Conservation (phyloP, 225 moss, liverwort and hornwort species). For the Pleurozium schreberi region DNA sequence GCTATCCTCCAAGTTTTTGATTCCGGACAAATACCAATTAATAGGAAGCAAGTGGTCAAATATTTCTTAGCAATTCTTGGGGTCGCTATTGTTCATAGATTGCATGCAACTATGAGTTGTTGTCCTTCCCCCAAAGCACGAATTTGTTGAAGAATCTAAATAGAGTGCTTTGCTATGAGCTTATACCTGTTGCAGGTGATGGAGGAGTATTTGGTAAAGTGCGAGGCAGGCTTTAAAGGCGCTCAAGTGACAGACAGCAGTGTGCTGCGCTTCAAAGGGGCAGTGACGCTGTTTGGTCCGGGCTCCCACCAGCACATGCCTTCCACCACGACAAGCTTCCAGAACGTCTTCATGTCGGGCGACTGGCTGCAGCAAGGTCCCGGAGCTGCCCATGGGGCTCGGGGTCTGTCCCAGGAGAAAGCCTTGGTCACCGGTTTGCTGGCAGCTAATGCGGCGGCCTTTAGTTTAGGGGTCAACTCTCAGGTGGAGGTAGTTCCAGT, state of each 20-base stretch:
- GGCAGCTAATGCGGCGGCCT: constrained; percentile 45
- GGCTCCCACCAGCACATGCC: constrained; percentile 65
- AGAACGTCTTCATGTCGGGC: constrained; percentile 48
- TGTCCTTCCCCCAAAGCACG: neutral
- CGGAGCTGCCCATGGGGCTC: constrained; percentile 33
- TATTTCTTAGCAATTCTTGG: neutral
- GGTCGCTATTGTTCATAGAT: too few relatives aligned
- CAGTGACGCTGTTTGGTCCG: constrained; percentile 48
- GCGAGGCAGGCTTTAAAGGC: constrained; percentile 24
- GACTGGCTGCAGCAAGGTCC: constrained; percentile 64
- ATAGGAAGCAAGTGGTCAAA: neutral
- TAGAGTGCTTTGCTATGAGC: neutral
- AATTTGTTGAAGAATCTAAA: neutral
- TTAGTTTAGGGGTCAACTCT: neutral
- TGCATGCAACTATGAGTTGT: neutral
- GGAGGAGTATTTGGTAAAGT: constrained; percentile 25
- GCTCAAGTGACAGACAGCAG: constrained; percentile 37
- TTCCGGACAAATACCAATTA: neutral
- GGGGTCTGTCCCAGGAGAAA: constrained; percentile 53
- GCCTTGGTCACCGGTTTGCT: constrained; percentile 49
- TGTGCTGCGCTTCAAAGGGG: constrained; percentile 49
- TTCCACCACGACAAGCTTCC: constrained; percentile 34
- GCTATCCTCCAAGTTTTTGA: neutral
- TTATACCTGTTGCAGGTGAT: constrained; percentile 2
- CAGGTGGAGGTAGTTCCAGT: neutral